Base-by-base conservation (phyloP, 352 stramenopile species). In the Phytophthora citrophthora region DNA sequence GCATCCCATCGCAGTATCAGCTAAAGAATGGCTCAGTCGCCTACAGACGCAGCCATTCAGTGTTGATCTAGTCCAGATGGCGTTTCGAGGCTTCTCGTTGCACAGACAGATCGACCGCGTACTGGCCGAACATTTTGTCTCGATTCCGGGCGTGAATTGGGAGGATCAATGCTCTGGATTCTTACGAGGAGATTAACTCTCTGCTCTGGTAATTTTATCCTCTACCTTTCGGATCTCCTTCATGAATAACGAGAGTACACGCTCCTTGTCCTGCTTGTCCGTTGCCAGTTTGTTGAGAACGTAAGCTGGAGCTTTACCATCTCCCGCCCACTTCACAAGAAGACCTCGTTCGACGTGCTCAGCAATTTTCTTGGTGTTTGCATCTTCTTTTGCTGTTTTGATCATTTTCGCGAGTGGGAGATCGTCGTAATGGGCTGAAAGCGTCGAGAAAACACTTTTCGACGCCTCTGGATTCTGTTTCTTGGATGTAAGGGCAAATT, bases 91-190 rank as follows among this genome's bases (percentile, higher is more conserved):
- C 4, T 63, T 63, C 24, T 55, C 44, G 15, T 15, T 62, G 10
- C 44, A 62, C 29, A 32, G 44, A 10, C 44, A 54, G 5, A 46
- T 62, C 13, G 34, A 62, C 32, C 54, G 44, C 20, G 31, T 62
- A 4, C 38, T 58, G 2, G 51, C 38, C 2, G 38, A 58, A 13
- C 20, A 49, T 48, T 58, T 40, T 16, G 12, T 58, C 8, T 12
- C 9, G 9, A 13, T 34, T 13, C 29, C 9, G 29, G 29, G 9
- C 7, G 0, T 13, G 8, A 10, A 11, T 12, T 34, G 29, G 29
- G 29, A 34, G 29, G 29, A 34, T 13, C 4, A 13, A 34, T 34
- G 29, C 29, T 34, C 29, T 34, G 9, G 9, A 34, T 34, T 34
- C 12, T 10, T 13, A 34, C 29, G 29, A 13, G 29, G 29, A 34